Conservation (phyloP, 1,284 basidiomycete species). For the Agroathelia rolfsii region DNA sequence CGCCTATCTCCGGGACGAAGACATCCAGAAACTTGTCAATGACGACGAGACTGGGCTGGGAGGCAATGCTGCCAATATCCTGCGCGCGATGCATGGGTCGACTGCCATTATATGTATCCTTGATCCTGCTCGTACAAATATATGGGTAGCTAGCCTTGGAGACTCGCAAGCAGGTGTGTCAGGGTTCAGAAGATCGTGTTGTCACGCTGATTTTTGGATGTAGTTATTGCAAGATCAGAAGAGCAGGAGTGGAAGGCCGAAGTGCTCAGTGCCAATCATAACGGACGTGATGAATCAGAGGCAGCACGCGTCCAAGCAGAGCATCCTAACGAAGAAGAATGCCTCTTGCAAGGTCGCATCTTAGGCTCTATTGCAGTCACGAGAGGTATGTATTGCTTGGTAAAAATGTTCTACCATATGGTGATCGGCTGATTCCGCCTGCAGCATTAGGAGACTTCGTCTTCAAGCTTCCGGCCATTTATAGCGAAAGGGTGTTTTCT, state of each 20-base stretch:
- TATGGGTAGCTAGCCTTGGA: conserved; percentile 29
- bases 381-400: conserved; percentile 18
- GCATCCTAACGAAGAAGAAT: conserved; percentile 25
- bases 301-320: conserved; percentile 20
- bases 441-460: conserved; percentile 29
- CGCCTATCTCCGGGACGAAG: conserved; percentile 24
- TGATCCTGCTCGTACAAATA: conserved; percentile 18
- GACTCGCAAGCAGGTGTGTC: conserved; percentile 27
- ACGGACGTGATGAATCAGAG: conserved; percentile 21
- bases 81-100: conserved; percentile 25
- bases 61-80: conserved; percentile 20
- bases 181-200: background rate
- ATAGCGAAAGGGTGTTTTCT: conserved; percentile 23
- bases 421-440: no score
- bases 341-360: conserved; percentile 19
- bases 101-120: conserved; percentile 26
- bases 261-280: conserved; percentile 24
- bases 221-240: conserved; percentile 23
- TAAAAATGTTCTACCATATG: no score
- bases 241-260: conserved; percentile 19
- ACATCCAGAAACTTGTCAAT: conserved; percentile 29
- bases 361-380: conserved; percentile 26
- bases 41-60: no score
- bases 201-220: conserved; percentile 2
- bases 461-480: conserved; percentile 25